These are phyloP conservation scores for Talaromyces proteolyticus DNA, from an alignment of 495 filamentous ascomycete genomes.

Conservation along the genomic window DNA sequence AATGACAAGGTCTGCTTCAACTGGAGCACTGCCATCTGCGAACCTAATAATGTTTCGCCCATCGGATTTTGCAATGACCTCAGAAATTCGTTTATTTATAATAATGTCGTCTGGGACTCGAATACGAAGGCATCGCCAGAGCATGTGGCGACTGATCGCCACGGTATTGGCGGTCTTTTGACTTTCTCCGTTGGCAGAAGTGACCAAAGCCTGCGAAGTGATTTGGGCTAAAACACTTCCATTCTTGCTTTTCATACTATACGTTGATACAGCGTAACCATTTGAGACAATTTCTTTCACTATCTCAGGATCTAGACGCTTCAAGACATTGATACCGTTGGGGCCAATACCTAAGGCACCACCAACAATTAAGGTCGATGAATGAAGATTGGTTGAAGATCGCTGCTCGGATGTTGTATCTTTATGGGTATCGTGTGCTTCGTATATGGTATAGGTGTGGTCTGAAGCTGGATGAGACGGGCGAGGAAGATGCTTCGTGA, in stretches of 20 bases:
- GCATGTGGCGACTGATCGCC: conserved; percentile 24
- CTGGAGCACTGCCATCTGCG: conserved; percentile 20
- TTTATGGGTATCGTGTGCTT: conserved; percentile 26
- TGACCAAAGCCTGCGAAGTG: conserved; percentile 4
- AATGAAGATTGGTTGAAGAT: conserved; percentile 9
- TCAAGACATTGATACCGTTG: conserved; percentile 43
- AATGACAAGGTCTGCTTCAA: conserved; percentile 48
- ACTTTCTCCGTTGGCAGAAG: conserved; percentile 5
- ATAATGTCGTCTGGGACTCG: conserved; percentile 25
- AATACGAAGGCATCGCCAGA: conserved; percentile 26
- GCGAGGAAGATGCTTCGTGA: conserved; percentile 40
- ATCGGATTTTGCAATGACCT: conserved; percentile 13
- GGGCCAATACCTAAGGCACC: conserved; percentile 43
- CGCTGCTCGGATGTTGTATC: conserved; percentile 13
- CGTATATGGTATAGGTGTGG: conserved; percentile 30
- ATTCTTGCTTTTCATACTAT: conserved; percentile 29
- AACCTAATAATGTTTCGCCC: conserved; percentile 21
- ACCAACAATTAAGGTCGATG: conserved; percentile 36
- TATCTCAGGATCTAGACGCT: conserved; percentile 29
- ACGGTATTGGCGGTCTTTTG: conserved; percentile 21
- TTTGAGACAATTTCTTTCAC: conserved; percentile 24
- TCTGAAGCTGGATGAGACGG: conserved; percentile 9
- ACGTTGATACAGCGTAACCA: conserved; percentile 30
- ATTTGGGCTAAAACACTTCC: conserved; percentile 25
- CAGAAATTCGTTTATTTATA: conserved; percentile 18